These are phyloP conservation scores for Cicer arietinum DNA, from an alignment of 306 rosid species.

Conservation along the genomic window DNA sequence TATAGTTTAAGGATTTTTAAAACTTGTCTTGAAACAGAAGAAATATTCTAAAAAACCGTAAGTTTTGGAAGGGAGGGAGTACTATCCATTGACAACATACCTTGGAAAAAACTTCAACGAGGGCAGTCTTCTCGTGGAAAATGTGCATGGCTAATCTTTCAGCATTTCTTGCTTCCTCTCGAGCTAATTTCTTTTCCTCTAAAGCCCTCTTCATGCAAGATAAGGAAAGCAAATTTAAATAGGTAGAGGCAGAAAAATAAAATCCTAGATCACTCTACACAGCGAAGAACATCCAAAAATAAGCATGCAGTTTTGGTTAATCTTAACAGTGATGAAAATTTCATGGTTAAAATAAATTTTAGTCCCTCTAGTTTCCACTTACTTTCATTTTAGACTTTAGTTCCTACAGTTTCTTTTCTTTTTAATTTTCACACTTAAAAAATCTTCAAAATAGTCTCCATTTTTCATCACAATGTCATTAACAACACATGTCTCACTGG, in stretches of 20 bases:
- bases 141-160: constrained; percentile 82
- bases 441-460: constrained; percentile 17
- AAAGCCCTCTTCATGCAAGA: constrained; percentile 70
- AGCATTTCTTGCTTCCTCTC: constrained; percentile 73
- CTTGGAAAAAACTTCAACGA: constrained; percentile 76
- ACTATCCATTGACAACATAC: constrained; percentile 48
- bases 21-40: too few relatives aligned
- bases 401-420: not conserved
- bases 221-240: constrained; percentile 31
- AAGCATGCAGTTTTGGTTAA: constrained; percentile 26
- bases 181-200: constrained; percentile 76
- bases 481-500: not conserved
- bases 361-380: constrained; percentile 4
- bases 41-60: too few relatives aligned
- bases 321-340: not conserved
- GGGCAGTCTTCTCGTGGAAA: constrained; percentile 69
- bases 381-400: not conserved
- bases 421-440: not conserved
- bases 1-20: too few relatives aligned
- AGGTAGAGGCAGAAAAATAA: constrained; percentile 31
- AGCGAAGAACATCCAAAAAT: constrained; percentile 23
- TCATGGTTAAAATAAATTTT: not conserved
- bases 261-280: not conserved
- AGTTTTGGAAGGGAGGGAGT: not conserved
- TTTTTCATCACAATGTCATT: not conserved